Conservation (phyloP, 1,139 yeast genomes). For the Eremothecium gossypii region DNA sequence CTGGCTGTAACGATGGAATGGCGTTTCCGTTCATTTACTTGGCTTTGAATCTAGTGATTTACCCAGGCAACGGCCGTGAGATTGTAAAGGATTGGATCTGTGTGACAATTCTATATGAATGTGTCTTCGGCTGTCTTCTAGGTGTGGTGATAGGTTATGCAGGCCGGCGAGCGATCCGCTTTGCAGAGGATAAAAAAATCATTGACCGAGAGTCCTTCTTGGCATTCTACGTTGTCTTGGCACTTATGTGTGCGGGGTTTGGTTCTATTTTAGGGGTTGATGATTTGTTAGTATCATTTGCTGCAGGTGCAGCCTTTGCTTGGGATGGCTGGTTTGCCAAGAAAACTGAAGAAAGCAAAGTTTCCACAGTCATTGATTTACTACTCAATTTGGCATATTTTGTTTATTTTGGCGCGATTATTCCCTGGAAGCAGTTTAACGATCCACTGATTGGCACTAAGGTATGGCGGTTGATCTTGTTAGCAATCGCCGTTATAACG, state of each 20-base stretch:
- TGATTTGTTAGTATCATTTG: slow-evolving; percentile 84
- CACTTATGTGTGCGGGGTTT: slow-evolving; percentile 85
- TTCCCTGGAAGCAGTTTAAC: slow-evolving; percentile 88
- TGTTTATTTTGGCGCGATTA: slow-evolving; percentile 87
- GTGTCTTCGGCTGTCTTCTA: slow-evolving; percentile 71
- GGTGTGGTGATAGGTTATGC: slow-evolving; percentile 72
- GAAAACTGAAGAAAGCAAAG: slow-evolving; percentile 85
- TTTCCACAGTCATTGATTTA: slow-evolving; percentile 85
- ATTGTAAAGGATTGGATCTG: slow-evolving; percentile 81
- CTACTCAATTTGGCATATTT: slow-evolving; percentile 78
- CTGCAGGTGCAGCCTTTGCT: slow-evolving; percentile 93
- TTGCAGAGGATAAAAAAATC: slow-evolving; percentile 63
- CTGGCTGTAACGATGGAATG: slow-evolving; percentile 98
- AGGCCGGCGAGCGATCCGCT: slow-evolving; percentile 55
- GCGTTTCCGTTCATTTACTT: slow-evolving; percentile 90
- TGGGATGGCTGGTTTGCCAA: slow-evolving; percentile 94
- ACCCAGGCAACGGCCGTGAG: slow-evolving; percentile 53
- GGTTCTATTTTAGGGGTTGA: slow-evolving; percentile 91
- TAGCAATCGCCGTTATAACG: slow-evolving; percentile 76
- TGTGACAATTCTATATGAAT: slow-evolving; percentile 75
- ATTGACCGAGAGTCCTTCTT: slow-evolving; percentile 92
- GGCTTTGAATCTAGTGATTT: slow-evolving; percentile 58
- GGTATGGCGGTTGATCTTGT: slow-evolving; percentile 75
- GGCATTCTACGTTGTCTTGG: slow-evolving; percentile 79
- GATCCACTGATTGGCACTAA: slow-evolving; percentile 54